Evolutionary conservation across 768 basidiomycete genomes (phyloP).

Genomic region (Baorangia bicolor): DNA sequence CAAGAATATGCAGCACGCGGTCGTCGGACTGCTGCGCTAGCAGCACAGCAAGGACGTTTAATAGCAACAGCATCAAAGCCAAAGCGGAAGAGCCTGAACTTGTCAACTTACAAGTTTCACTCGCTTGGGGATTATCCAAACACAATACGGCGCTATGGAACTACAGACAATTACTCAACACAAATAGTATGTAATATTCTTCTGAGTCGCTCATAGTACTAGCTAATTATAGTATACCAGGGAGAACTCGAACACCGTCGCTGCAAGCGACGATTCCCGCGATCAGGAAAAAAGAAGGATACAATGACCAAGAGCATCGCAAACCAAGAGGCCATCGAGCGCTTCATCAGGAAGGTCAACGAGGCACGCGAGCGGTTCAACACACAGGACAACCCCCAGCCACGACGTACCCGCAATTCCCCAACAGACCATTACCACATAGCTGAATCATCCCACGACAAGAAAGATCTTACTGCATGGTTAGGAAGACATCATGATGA

Average conservation of each 20-base stretch:
- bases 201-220: neutral
- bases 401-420: neutral
- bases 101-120: neutral
- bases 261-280: conserved; percentile 35
- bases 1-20: conserved; percentile 6
- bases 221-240: conserved; percentile 14
- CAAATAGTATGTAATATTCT: neutral
- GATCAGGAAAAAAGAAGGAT: conserved; percentile 35
- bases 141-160: neutral
- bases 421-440: conserved; percentile 22
- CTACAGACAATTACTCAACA: conserved; percentile 1
- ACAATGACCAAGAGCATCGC: conserved; percentile 29
- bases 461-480: conserved; percentile 15
- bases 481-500: conserved; percentile 10
- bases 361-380: too few species aligned
- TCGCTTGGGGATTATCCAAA: neutral
- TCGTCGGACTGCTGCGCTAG: neutral
- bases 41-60: neutral
- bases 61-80: too few species aligned
- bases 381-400: too few species aligned
- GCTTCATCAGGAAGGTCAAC: conserved; percentile 17
- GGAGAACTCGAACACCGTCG: conserved; percentile 39
- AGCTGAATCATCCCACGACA: conserved; percentile 8
- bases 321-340: conserved; percentile 15
- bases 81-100: neutral